Evolutionary conservation across 1,284 basidiomycete genomes (phyloP), one percentile per base, ranked within the genome.

Genomic region (Pyrrhoderma lamaoense): DNA sequence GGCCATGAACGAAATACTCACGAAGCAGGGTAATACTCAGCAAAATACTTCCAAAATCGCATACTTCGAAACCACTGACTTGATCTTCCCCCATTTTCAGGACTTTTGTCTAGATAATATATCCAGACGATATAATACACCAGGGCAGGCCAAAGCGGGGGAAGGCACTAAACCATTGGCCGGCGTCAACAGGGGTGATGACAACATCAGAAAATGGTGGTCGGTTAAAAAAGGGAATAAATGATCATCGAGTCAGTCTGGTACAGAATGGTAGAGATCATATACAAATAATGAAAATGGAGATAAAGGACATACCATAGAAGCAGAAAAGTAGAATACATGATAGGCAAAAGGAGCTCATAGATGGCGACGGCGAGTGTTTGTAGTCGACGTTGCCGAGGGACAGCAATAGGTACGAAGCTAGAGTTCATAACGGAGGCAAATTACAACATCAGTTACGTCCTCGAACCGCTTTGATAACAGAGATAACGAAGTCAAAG

Each of bases 21-120:
- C 86, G 84, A 85, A 52, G 88, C 84, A 60, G 94, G 94, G 62
- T 94, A 97, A 67, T 96, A 96, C 47, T 92, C 89, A 47, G 88
- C 85, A 70, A 92, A 93, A 64, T 91, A 86, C 59, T 74, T 80
- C 88, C 91, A 98, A 57, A 91, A 76, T 42, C 72, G 67, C 53
- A 76, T 65, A 16, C 76, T 75, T 36, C 93, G 77, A 49, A 91
- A 80, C 87, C 86, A 92, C n/a, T 74, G 71, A 59, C 79, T 85
- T 23, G 83, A 72, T 18, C 92, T 72, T 0, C 89, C 93, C 9
- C 94, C 93, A 25, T 74, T 66, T 55, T 88, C 82, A 0, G 90
- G 89, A 47, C 87, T 85, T 22, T 72, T 70, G 68, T 98, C 94
- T 54, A 91, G 71, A 63, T 72, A 83, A 22, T 72, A 65, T 16